Percentiles rank a stretch among this genome's conserved stretches.
phyloP scores from a whole-genome alignment of 352 stramenopile species.

The Phytophthora multivora region DNA sequence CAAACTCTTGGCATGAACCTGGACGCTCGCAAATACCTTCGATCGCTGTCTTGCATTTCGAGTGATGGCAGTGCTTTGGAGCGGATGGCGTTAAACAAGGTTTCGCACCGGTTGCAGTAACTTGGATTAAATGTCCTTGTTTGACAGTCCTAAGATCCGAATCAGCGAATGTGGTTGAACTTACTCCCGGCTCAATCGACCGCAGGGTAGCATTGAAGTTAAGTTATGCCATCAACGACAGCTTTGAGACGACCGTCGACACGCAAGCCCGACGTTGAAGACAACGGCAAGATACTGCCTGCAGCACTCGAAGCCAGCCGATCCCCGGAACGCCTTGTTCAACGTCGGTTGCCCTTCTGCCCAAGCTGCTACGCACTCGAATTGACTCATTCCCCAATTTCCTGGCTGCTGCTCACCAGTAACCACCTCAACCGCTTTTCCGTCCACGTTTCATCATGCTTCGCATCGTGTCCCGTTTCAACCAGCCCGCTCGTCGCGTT shows the following conservation, averaged over 20 bases:
- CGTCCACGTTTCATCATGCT: conserved; percentile 25
- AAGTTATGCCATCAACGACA: conserved; percentile 5
- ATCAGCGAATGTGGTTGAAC: conserved; percentile 22
- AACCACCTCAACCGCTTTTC: conserved; percentile 9
- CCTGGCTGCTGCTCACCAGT: conserved; percentile 24
- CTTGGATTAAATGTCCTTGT: neutral
- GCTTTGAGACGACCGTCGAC: conserved; percentile 4
- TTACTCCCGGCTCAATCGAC: conserved; percentile 20
- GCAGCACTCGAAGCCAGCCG: conserved; percentile 12
- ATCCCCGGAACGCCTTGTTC: conserved; percentile 3
- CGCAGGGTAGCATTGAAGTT: conserved; percentile 21
- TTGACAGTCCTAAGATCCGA: neutral
- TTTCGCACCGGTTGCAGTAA: neutral
- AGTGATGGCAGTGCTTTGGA: conserved; percentile 21
- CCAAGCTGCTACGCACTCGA: conserved; percentile 16
- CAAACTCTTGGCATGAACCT: neutral
- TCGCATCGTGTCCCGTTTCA: conserved; percentile 40
- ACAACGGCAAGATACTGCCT: conserved; percentile 21
- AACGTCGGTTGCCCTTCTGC: neutral
- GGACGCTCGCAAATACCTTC: too few relatives aligned
- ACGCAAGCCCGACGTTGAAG: conserved; percentile 28
- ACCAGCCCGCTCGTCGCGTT: conserved; percentile 29
- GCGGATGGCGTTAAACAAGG: conserved; percentile 22
- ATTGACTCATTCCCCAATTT: conserved; percentile 28
- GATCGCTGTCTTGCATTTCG: conserved; percentile 27